Evolutionary conservation across 1,284 basidiomycete species (phyloP), one percentile per base, ranked within the genome.

Genomic region (Cutaneotrichosporon dermatis): DNA sequence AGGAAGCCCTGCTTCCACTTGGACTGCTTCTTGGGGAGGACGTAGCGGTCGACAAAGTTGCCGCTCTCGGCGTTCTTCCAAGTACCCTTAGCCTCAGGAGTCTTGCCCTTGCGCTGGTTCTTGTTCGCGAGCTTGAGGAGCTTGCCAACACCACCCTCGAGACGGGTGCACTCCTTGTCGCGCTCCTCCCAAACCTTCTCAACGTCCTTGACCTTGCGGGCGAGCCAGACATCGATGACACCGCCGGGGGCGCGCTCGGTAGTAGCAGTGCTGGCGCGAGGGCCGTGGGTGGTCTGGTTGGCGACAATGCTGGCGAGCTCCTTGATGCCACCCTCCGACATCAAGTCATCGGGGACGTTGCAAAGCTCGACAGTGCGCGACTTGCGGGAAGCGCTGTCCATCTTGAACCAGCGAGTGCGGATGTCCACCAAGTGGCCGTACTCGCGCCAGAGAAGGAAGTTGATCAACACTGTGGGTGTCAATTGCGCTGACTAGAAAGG

Each of bases 321-420:
- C 16, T 83, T 79, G 64, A 80, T 65, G 13, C 70, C 66, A 1
- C 68, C 44, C 51, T 76, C 76, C 48, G 77, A 78, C 64, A 92
- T 85, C 69, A 88, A 87, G 57, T 86, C 83, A 48, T 83, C 77
- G n/a, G 94, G 92, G 6, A 99, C 86, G 49, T 92, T 92, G 12
- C 91, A 92, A 64, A 98, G 82, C 50, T 93, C 85, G 15, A 99
- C 83, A 3, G 94, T 96, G 66, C 87, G 88, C 2, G 93, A 89
- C 78, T 93, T 89, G 0, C 89, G 85, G 6, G 86, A 84, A 42
- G 82, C 79, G 0, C 88, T 81, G 71, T 95, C 89, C 60, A 86
- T 85, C 63, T 90, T 85, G 53, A 99, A 85, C 81, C 91, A 89
- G 54, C 86, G 82, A 74, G 97, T 93, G 39, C 95, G 90, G 13